Conservation (phyloP, 192 early-diverging fungal genomes). For the Umbelopsis sp. region DNA sequence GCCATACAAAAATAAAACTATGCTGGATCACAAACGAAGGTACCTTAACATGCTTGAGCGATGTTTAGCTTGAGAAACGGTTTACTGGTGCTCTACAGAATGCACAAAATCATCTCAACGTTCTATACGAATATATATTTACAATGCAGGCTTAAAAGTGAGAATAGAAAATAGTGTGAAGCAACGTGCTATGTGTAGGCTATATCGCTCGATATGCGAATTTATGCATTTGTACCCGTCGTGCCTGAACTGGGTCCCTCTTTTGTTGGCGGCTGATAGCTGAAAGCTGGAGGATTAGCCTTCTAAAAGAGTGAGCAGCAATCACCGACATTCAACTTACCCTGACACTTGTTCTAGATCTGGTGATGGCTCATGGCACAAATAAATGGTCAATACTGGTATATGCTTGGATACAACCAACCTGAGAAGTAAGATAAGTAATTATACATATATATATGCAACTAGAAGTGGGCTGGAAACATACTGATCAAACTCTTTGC, state of each 20-base stretch:
- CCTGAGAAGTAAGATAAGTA: neutral
- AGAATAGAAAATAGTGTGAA: too few relatives aligned
- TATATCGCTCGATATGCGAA: too few relatives aligned
- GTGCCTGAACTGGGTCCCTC: neutral
- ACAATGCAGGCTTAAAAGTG: too few relatives aligned
- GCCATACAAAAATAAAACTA: too few relatives aligned
- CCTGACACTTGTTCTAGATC: constrained; percentile 13
- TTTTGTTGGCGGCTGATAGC: neutral
- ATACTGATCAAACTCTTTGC: constrained; percentile 33
- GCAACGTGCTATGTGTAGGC: too few relatives aligned
- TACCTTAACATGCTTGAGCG: too few relatives aligned
- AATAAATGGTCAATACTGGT: constrained; percentile 15
- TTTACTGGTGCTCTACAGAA: too few relatives aligned
- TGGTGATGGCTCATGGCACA: constrained; percentile 15
- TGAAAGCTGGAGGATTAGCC: neutral
- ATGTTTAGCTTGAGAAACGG: too few relatives aligned
- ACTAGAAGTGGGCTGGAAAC: neutral
- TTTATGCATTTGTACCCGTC: too few relatives aligned
- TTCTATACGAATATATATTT: too few relatives aligned
- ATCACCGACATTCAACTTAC: neutral
- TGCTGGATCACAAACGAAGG: too few relatives aligned
- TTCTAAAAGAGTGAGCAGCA: neutral
- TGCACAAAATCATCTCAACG: too few relatives aligned
- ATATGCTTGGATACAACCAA: constrained; percentile 1
- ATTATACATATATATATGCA: neutral